phyloP scores from a whole-genome alignment of 345 rosid genomes.

The Sisymbrium irio region DNA sequence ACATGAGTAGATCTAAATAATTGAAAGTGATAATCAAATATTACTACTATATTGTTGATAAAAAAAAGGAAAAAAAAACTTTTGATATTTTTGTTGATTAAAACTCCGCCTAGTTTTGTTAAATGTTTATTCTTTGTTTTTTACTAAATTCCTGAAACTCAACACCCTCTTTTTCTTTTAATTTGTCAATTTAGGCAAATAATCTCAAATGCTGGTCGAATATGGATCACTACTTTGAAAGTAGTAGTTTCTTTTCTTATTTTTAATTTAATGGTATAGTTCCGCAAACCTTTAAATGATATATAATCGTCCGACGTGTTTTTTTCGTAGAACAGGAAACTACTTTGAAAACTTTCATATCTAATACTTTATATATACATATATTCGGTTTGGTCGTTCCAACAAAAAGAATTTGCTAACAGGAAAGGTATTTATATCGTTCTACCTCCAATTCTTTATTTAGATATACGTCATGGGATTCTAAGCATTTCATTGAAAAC shows the following conservation, averaged over 20 bases:
- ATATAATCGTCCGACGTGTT: not conserved
- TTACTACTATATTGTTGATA: too few species aligned
- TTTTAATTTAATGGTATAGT: not conserved
- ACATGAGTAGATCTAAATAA: too few species aligned
- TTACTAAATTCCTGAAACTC: not conserved
- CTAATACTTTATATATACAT: too few species aligned
- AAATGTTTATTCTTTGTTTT: not conserved
- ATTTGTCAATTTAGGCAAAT: not conserved
- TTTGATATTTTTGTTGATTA: not conserved
- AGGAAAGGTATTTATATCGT: too few species aligned
- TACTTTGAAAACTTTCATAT: not conserved
- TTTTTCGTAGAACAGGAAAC: not conserved
- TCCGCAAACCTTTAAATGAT: not conserved
- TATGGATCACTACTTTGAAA: conserved; percentile 1
- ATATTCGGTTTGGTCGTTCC: too few species aligned
- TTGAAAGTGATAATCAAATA: too few species aligned
- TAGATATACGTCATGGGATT: too few species aligned
- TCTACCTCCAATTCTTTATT: too few species aligned
- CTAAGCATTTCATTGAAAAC: conserved; percentile 11
- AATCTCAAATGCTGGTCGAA: not conserved
- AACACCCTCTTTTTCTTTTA: not conserved
- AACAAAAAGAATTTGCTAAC: too few species aligned
- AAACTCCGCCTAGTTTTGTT: not conserved
- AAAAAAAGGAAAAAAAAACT: not conserved
- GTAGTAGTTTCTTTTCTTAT: not conserved